These are phyloP conservation scores for Penicillium subrubescens DNA, from an alignment of 495 filamentous ascomycete genomes.

Conservation along the genomic window DNA sequence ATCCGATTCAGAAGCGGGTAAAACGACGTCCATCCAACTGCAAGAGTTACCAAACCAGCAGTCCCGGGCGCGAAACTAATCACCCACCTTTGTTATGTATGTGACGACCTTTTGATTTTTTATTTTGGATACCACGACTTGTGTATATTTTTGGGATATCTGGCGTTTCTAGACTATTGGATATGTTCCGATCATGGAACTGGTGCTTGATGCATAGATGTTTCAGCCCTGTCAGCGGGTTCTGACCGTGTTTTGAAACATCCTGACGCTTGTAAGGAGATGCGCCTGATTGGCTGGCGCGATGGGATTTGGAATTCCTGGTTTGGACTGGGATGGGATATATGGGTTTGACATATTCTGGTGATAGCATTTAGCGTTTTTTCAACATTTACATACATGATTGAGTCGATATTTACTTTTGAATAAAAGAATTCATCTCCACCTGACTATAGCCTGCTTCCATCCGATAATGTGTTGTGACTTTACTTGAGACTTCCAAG, in stretches of 20 bases:
- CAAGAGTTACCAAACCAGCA: conserved; percentile 16
- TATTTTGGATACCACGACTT: conserved; percentile 9
- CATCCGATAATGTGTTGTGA: too few relatives aligned
- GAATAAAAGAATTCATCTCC: not conserved
- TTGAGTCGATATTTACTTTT: not conserved
- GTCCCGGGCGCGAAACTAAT: conserved; percentile 9
- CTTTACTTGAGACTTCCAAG: too few relatives aligned
- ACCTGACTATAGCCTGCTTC: too few relatives aligned
- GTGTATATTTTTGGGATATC: conserved; percentile 11
- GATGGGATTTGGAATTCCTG: not conserved
- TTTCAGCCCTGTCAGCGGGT: conserved; percentile 1
- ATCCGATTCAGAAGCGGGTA: conserved; percentile 11
- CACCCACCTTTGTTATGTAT: not conserved
- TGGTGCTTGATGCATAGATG: conserved; percentile 9
- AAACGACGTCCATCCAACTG: conserved; percentile 24
- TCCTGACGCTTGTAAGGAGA: not conserved
- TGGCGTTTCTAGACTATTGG: conserved; percentile 4
- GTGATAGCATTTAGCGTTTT: not conserved
- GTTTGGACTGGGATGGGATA: not conserved
- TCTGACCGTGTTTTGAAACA: not conserved
- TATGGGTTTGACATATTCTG: not conserved
- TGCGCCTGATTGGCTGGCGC: not conserved
- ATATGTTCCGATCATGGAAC: not conserved
- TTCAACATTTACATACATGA: not conserved
- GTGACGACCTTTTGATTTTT: conserved; percentile 8